Base-by-base conservation (phyloP, 305 asterid genomes). In the Coffea humblotiana region DNA sequence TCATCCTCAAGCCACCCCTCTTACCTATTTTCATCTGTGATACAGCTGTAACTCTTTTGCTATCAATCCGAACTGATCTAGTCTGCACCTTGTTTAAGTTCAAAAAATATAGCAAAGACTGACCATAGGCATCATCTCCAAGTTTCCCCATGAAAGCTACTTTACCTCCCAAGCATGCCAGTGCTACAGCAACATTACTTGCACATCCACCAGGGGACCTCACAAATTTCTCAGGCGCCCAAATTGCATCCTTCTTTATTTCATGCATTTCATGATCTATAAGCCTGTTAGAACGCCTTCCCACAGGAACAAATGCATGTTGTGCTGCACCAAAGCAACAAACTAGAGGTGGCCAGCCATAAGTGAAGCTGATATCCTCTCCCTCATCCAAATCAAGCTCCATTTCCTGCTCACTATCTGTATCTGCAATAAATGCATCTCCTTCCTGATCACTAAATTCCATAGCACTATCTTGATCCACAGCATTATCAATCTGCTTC, bases 131-230 rank as follows among this genome's bases (percentile, higher is more conserved):
- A 72, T 94, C 99, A 77, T 90, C 96, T 79, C 99, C 99, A 19
- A 94, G 85, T 85, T 96, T 96, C 45, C 99, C 99, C 99, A 94
- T 96, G 87, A 96, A 90, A 32, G 98, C 98, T 83, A 90, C 99
- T 83, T 92, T 96, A 71, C 98, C 96, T 51, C 99, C 98, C 88
- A 96, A 88, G 69, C 91, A 84, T 0, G 98, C 92, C 72, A 94
- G 97, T 79, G 97, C 94, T 21, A 96, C 86, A 15, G 97, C 99
- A 80, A 96, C 98, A 82, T 92, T 91, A 82, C 98, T 91, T 16
- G 96, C 84, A 85, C 91, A 85, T 68, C 99, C 97, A 45, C 98
- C 99, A 6, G 94, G 87, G 67, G 99, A 90, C 84, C 99, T 90
- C 75, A 94, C 86, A 72, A 94, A 94, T 54, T 90, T 91, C 89